Evolutionary conservation across 2,329 filamentous ascomycete genomes (phyloP), one percentile per base, ranked within the genome.

Genomic region (Sarocladium brachiariae): DNA sequence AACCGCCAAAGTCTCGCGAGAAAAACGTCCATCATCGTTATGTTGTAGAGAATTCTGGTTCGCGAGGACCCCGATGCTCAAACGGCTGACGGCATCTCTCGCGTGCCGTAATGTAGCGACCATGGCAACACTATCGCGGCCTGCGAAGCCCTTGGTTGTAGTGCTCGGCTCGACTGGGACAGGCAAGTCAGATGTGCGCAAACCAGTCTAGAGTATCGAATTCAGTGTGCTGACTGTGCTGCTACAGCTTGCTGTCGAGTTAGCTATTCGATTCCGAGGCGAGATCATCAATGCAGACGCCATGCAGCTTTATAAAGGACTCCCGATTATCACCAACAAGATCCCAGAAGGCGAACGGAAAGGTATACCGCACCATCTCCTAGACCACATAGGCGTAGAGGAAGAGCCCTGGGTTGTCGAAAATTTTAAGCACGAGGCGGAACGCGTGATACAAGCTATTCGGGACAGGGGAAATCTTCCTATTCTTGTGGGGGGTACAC

Each of bases 261-360:
- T 99, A 49, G 93, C 95, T 1, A 76, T 76, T 37, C 81, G 78
- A 19, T 91, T 90, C 68, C 84, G 93, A 66, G 93, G 95, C 62
- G 93, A 99, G 67, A 80, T 99, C 49, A 90, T 99, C 70, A 99
- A 99, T 64, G 89, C 89, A 43, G 93, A 99, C 74, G 93, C 93
- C 34, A 96, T 99, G 90, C 93, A 99, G 65, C 83, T 99, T 70
- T 99, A 99, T 66, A 78, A 80, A 50, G 93, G 93, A 2, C 73
- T 99, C 38, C 90, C 93, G 4, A 85, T 97, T 56, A 92, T 97
- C 58, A 99, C 93, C 23, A 99, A 99, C 67, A 95, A 97, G 65
- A 87, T 97, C 52, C 81, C 87, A 0, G 49, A 63, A 1, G 76
- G 82, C 18, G 92, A 97, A 64, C 84, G 83, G 60, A 79, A 85